phyloP scores from a whole-genome alignment of 148 eudicot species.

The Talinum fruticosum region DNA sequence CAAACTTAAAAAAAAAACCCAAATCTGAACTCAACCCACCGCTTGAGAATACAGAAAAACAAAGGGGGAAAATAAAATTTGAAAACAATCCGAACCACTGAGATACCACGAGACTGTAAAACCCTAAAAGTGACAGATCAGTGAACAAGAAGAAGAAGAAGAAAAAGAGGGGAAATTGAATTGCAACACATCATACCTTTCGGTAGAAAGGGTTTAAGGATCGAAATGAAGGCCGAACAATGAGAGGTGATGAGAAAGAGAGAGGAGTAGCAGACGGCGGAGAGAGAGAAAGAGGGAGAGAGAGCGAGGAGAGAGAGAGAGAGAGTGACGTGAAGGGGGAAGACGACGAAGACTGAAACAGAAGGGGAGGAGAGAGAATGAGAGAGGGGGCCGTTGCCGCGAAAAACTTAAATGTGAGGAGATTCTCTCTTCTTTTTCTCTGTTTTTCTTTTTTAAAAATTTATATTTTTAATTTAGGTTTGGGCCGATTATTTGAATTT shows the following conservation, averaged over 20 bases:
- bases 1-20: not conserved
- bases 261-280: not conserved
- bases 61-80: not conserved
- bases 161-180: not conserved
- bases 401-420: slow-evolving; percentile 27
- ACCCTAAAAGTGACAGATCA: slow-evolving; percentile 25
- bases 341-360: slow-evolving; percentile 16
- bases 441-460: not conserved
- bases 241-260: not conserved
- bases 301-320: not conserved
- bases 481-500: no score
- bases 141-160: not conserved
- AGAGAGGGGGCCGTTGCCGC: slow-evolving; percentile 31
- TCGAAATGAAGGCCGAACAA: not conserved
- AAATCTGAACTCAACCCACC: not conserved
- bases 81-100: not conserved
- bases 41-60: not conserved
- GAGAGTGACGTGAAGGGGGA: not conserved
- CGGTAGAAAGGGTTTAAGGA: not conserved
- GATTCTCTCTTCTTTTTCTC: not conserved
- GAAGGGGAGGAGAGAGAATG: slow-evolving; percentile 14
- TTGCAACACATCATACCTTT: slow-evolving; percentile 7
- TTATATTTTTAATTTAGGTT: not conserved
- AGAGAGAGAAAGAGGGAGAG: slow-evolving; percentile 6
- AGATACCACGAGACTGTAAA: slow-evolving; percentile 1